These are phyloP conservation scores for Leishmania braziliensis DNA, from an alignment of 208 protist genomes.

Conservation along the genomic window DNA sequence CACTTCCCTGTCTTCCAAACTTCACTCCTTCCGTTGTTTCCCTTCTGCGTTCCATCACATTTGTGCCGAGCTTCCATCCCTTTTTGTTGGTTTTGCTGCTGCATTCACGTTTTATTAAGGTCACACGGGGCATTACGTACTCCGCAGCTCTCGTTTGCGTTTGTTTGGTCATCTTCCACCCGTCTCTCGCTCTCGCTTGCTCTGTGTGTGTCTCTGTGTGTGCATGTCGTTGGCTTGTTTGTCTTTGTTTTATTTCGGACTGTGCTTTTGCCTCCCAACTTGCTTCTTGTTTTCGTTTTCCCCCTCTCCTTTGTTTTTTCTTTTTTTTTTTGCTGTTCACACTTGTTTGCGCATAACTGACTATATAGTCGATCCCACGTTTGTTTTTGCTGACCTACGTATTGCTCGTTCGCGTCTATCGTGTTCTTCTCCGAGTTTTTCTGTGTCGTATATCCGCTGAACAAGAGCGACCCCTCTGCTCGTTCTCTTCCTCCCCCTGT, in stretches of 20 bases:
- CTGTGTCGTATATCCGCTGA: background rate
- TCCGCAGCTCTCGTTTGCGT: too few relatives aligned
- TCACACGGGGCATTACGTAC: too few relatives aligned
- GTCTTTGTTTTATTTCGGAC: background rate
- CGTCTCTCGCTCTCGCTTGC: background rate
- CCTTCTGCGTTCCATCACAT: background rate
- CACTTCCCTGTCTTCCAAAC: background rate
- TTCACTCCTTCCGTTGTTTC: background rate
- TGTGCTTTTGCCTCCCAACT: background rate
- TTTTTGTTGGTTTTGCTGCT: conserved; percentile 1
- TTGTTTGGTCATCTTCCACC: background rate
- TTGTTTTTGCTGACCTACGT: background rate
- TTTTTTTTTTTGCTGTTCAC: conserved; percentile 6
- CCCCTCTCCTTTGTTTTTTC: background rate
- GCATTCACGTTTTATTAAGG: background rate
- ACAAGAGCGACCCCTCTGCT: background rate
- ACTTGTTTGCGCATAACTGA: background rate
- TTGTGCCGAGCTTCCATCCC: background rate
- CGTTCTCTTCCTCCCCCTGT: background rate
- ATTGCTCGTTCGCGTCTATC: background rate
- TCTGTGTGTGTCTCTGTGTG: background rate
- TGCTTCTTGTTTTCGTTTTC: background rate
- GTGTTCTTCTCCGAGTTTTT: background rate
- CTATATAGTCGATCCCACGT: too few relatives aligned
- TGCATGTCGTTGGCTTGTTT: background rate